phyloP scores from a whole-genome alignment of 1,284 basidiomycete genomes.

The Kalmanozyma brasiliensis region DNA sequence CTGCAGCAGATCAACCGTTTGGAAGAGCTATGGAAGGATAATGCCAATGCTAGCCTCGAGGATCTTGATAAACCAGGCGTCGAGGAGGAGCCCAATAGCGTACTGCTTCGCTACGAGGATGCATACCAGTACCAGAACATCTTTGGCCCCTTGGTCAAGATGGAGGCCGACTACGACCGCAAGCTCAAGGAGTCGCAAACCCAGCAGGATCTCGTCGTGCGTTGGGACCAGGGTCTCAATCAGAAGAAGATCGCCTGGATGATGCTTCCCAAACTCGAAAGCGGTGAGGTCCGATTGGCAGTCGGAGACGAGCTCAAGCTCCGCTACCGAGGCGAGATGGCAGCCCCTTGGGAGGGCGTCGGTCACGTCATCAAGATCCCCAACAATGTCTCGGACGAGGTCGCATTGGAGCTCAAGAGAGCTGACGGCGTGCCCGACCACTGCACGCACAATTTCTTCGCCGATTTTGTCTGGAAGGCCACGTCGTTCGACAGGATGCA shows the following conservation, averaged over 20 bases:
- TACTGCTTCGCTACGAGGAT: conserved; percentile 89
- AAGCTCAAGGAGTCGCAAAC: conserved; percentile 97
- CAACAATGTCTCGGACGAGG: conserved; percentile 99
- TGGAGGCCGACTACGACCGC: conserved; percentile 99
- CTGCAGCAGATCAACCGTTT: conserved; percentile 96
- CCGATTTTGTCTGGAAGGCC: conserved; percentile 99
- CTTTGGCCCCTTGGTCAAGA: conserved; percentile 97
- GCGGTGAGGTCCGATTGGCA: conserved; percentile 94
- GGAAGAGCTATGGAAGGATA: conserved; percentile 98
- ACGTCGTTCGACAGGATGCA: conserved; percentile 99
- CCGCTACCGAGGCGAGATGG: conserved; percentile 86
- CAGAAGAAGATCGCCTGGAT: conserved; percentile 99
- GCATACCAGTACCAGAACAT: conserved; percentile 99
- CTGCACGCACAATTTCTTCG: conserved; percentile 91
- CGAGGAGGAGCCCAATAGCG: conserved; percentile 82
- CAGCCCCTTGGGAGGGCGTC: conserved; percentile 86
- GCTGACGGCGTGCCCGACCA: conserved; percentile 95
- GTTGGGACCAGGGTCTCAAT: conserved; percentile 98
- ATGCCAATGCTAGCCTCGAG: conserved; percentile 90
- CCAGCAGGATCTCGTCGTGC: conserved; percentile 91
- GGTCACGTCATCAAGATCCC: conserved; percentile 99
- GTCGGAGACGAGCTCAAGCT: conserved; percentile 95
- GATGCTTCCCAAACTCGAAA: conserved; percentile 92
- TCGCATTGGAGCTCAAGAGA: conserved; percentile 88
- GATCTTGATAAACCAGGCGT: conserved; percentile 89